Percentiles rank a stretch among this genome's conserved stretches.
These are phyloP conservation scores for Tricholoma flavovirens DNA, from an alignment of 768 basidiomycete species.

Conservation along the genomic window DNA sequence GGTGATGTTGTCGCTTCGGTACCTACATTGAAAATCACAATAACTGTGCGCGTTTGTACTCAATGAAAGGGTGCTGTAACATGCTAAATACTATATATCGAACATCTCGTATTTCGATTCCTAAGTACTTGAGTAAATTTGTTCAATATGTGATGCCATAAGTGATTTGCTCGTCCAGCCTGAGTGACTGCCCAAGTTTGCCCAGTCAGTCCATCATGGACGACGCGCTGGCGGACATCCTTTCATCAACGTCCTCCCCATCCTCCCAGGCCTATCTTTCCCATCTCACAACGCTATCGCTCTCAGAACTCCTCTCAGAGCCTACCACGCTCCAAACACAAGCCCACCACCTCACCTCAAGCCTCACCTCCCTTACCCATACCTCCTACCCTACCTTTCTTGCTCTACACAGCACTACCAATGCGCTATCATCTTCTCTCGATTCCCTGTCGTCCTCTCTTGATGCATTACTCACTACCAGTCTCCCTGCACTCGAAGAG, in stretches of 20 bases:
- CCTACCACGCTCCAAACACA: conserved; percentile 78
- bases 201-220: no score
- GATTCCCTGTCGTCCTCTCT: conserved; percentile 72
- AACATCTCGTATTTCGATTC: background rate
- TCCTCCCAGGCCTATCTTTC: conserved; percentile 51
- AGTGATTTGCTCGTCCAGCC: no score
- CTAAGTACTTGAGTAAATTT: no score
- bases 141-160: no score
- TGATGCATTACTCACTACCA: conserved; percentile 52
- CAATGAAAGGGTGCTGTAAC: no score
- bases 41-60: no score
- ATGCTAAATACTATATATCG: background rate
- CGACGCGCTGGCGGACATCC: conserved; percentile 6
- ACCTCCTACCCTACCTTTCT: conserved; percentile 91
- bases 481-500: conserved; percentile 74
- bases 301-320: conserved; percentile 65
- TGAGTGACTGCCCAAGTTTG: no score
- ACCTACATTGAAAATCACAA: no score
- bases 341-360: conserved; percentile 80
- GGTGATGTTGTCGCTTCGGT: no score
- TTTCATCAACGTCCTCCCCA: conserved; percentile 21
- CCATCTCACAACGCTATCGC: conserved; percentile 57
- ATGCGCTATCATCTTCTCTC: conserved; percentile 67
- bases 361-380: conserved; percentile 84
- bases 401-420: conserved; percentile 77